Evolutionary conservation across 2,329 filamentous ascomycete species (phyloP).

Genomic region (Macrophomina pseudophaseolina): DNA sequence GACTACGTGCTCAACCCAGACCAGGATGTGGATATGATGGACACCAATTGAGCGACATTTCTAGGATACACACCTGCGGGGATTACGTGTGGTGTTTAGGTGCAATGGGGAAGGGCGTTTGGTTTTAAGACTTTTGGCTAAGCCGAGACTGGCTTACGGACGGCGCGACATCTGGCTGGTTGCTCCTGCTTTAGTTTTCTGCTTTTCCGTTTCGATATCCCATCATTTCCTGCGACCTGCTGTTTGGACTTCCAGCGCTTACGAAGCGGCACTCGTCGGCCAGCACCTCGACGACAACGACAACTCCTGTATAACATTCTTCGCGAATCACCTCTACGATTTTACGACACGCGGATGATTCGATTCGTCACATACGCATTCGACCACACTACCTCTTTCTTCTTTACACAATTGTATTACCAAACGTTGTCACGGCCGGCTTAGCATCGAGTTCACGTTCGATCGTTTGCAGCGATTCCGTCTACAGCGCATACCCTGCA

Average conservation of each 20-base stretch:
- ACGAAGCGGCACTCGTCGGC: conserved; percentile 19
- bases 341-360: conserved; percentile 22
- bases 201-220: conserved; percentile 27
- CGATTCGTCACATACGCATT: conserved; percentile 23
- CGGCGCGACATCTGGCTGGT: conserved; percentile 16
- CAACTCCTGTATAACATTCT: conserved; percentile 22
- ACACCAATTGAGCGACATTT: conserved; percentile 45
- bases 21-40: conserved; percentile 65
- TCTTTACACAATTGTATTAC: conserved; percentile 25
- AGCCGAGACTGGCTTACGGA: conserved; percentile 12
- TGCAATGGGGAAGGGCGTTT: conserved; percentile 21
- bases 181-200: conserved; percentile 23
- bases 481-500: conserved; percentile 12
- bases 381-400: conserved; percentile 24
- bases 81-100: conserved; percentile 18
- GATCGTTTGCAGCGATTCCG: conserved; percentile 16
- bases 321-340: conserved; percentile 22
- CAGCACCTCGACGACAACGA: conserved; percentile 16
- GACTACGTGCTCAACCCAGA: conserved; percentile 65
- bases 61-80: background rate
- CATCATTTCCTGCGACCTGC: conserved; percentile 25
- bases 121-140: conserved; percentile 23
- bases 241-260: conserved; percentile 24
- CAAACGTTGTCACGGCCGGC: conserved; percentile 26
- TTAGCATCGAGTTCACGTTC: conserved; percentile 11